These are phyloP conservation scores for Podospora didyma DNA, from an alignment of 495 filamentous ascomycete species.

Conservation along the genomic window DNA sequence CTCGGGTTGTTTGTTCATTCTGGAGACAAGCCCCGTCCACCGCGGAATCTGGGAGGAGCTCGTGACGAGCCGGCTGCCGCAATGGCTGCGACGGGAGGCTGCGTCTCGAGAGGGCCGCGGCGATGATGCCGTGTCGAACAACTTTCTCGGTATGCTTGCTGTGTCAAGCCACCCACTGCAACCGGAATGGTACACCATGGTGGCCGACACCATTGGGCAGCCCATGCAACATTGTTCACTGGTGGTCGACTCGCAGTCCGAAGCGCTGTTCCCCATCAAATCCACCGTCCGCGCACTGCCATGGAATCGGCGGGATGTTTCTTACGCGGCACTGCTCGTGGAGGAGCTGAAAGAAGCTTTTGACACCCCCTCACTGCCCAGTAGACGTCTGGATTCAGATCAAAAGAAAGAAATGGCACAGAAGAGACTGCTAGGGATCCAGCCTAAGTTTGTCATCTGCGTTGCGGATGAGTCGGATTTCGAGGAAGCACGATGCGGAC, in stretches of 20 bases:
- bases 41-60: not conserved
- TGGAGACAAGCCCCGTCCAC: not conserved
- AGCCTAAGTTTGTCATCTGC: not conserved
- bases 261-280: not conserved
- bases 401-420: no score
- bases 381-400: no score
- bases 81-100: not conserved
- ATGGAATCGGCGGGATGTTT: not conserved
- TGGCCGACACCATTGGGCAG: not conserved
- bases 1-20: not conserved
- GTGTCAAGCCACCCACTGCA: not conserved
- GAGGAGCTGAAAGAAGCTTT: not conserved
- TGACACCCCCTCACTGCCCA: not conserved
- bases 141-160: not conserved
- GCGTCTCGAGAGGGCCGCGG: no score
- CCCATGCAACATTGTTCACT: not conserved
- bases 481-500: not conserved
- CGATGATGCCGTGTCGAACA: no score
- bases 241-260: not conserved
- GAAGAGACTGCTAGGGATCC: no score
- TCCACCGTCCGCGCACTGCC: not conserved
- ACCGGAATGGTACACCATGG: not conserved
- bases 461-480: not conserved
- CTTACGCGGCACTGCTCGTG: not conserved
- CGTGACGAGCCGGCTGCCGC: not conserved